phyloP scores from a whole-genome alignment of 2,329 filamentous ascomycete genomes.

The Lomentospora prolificans region DNA sequence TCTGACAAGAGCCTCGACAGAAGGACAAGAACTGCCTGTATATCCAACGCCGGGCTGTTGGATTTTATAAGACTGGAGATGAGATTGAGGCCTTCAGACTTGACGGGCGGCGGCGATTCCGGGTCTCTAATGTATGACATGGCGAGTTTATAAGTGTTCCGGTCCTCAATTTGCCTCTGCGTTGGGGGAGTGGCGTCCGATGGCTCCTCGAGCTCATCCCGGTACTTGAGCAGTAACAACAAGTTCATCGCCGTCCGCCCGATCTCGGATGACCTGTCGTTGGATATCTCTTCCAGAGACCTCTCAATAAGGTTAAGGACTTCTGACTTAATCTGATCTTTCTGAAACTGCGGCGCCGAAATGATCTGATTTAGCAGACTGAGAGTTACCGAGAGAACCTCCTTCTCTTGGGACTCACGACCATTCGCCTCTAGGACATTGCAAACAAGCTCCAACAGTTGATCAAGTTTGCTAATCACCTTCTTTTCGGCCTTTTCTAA shows the following conservation, averaged over 20 bases:
- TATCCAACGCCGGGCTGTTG: conserved; percentile 50
- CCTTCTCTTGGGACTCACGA: conserved; percentile 31
- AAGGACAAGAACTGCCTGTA: conserved; percentile 54
- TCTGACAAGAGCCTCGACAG: conserved; percentile 56
- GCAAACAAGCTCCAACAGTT: conserved; percentile 53
- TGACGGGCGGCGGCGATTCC: conserved; percentile 57
- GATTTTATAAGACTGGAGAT: conserved; percentile 46
- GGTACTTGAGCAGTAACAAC: conserved; percentile 43
- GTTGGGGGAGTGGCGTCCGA: conserved; percentile 28
- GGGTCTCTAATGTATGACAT: conserved; percentile 52
- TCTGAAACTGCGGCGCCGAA: conserved; percentile 46
- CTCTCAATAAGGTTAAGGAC: conserved; percentile 36
- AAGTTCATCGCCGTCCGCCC: conserved; percentile 43
- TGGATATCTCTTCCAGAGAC: conserved; percentile 35
- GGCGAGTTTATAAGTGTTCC: conserved; percentile 51
- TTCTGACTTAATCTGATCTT: conserved; percentile 30
- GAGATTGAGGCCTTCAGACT: conserved; percentile 53
- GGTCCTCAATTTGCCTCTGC: conserved; percentile 45
- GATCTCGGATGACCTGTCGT: neutral
- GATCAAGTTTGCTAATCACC: conserved; percentile 52
- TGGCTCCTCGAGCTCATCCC: conserved; percentile 40
- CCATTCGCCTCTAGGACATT: conserved; percentile 45
- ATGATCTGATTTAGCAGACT: conserved; percentile 53
- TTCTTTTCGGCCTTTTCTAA: conserved; percentile 54
- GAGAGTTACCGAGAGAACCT: conserved; percentile 41